Evolutionary conservation across 805 yeast genomes (phyloP).

Genomic region (Wickerhamiella vanderwaltii): DNA sequence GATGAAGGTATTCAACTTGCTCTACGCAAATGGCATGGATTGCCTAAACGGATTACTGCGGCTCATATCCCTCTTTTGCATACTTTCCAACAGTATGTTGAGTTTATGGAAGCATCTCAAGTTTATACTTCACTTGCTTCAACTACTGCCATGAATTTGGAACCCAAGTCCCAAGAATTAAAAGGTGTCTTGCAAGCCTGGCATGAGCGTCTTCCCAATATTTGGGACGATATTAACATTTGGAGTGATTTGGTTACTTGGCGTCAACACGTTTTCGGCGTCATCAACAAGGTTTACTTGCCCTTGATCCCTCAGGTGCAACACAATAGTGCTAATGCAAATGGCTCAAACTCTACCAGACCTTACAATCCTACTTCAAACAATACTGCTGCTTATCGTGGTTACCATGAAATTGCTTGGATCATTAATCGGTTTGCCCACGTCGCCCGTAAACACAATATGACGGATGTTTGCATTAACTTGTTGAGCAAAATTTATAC

Average conservation of each 20-base stretch:
- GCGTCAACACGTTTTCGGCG: constrained; percentile 97
- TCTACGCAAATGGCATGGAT: constrained; percentile 80
- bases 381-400: constrained; percentile 90
- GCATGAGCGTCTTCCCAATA: constrained; percentile 93
- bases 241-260: constrained; percentile 98
- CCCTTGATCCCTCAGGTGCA: constrained; percentile 48
- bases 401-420: constrained; percentile 99
- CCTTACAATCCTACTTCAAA: constrained; percentile 49
- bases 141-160: constrained; percentile 85
- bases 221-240: constrained; percentile 93
- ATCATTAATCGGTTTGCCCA: constrained; percentile 96
- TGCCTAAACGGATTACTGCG: constrained; percentile 52
- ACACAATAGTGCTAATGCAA: not conserved
- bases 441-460: constrained; percentile 91
- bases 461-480: constrained; percentile 92
- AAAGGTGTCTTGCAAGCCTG: constrained; percentile 93
- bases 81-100: constrained; percentile 94
- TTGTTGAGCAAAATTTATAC: constrained; percentile 90
- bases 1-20: constrained; percentile 96
- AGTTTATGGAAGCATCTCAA: constrained; percentile 93
- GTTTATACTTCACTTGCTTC: constrained; percentile 77
- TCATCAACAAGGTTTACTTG: constrained; percentile 84
- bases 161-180: constrained; percentile 83
- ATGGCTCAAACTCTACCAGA: constrained; percentile 29
- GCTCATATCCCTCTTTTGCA: constrained; percentile 87